Percentiles rank a stretch among this genome's conserved stretches.
These are phyloP conservation scores for Fusarium citri DNA, from an alignment of 2,329 filamentous ascomycete species.

Conservation along the genomic window DNA sequence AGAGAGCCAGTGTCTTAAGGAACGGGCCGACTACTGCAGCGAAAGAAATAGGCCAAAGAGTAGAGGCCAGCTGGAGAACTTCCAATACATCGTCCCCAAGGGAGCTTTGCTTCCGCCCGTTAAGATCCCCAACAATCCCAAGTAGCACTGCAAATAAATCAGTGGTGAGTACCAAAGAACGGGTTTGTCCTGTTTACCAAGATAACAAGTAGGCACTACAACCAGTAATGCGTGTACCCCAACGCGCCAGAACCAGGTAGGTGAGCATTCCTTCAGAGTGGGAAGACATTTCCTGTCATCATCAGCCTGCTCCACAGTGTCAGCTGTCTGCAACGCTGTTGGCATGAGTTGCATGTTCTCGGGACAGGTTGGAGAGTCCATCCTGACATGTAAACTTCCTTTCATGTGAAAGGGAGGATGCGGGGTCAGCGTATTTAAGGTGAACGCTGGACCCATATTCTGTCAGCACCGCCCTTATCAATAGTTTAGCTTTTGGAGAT, in stretches of 20 bases:
- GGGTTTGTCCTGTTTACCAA: too few species aligned
- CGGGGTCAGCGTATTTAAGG: too few species aligned
- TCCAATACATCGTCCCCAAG: constrained; percentile 6
- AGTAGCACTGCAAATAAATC: not conserved
- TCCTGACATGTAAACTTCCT: too few species aligned
- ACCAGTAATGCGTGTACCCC: not conserved
- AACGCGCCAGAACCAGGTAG: not conserved
- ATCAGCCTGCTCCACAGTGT: not conserved
- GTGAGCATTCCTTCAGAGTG: not conserved
- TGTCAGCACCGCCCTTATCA: too few species aligned
- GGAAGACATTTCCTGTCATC: not conserved
- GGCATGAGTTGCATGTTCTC: too few species aligned
- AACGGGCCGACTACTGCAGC: constrained; percentile 18
- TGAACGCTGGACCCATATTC: too few species aligned
- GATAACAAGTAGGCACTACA: too few species aligned
- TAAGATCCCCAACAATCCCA: not conserved
- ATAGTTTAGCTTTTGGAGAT: too few species aligned
- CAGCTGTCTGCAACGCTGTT: too few species aligned
- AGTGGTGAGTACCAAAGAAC: too few species aligned
- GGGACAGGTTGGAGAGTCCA: too few species aligned
- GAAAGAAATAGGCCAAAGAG: constrained; percentile 25
- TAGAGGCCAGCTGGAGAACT: constrained; percentile 11
- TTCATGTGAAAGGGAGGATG: too few species aligned
- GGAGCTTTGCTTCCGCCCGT: not conserved
- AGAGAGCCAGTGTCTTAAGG: constrained; percentile 11